Percentiles rank a stretch among this genome's conserved stretches.
Evolutionary conservation across 2,329 filamentous ascomycete genomes (phyloP).

Genomic region (Thyridium curvatum): DNA sequence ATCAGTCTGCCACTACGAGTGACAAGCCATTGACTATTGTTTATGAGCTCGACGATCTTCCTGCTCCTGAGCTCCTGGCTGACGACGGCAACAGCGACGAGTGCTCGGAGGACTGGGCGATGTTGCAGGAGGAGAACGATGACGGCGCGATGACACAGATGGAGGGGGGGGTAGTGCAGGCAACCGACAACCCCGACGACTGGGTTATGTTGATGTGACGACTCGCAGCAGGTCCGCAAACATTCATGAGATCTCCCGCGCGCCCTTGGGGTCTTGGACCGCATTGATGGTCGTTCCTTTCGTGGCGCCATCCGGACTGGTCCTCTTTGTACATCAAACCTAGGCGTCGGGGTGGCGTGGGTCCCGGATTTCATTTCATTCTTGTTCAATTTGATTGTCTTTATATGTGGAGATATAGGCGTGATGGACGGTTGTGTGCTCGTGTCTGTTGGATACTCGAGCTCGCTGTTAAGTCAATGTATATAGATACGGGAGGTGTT

Average conservation of each 20-base stretch:
- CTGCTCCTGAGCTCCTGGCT: constrained; percentile 25
- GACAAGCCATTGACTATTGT: constrained; percentile 25
- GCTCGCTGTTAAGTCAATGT: neutral
- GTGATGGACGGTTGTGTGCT: neutral
- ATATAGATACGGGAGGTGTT: neutral
- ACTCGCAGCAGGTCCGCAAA: constrained; percentile 38
- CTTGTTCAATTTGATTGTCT: neutral
- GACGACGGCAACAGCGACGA: constrained; percentile 10
- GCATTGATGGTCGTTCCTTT: constrained; percentile 8
- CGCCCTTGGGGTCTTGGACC: constrained; percentile 18
- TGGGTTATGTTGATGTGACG: constrained; percentile 39
- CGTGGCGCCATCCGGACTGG: constrained; percentile 29
- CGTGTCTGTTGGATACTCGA: neutral
- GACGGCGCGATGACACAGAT: constrained; percentile 8
- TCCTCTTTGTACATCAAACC: constrained; percentile 16
- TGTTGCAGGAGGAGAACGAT: neutral
- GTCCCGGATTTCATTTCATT: neutral
- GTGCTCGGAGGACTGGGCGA: neutral
- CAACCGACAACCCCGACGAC: constrained; percentile 21
- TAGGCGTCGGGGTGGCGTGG: neutral
- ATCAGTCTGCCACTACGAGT: constrained; percentile 8
- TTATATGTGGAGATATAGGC: neutral
- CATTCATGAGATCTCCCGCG: constrained; percentile 17
- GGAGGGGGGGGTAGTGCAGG: constrained; percentile 19
- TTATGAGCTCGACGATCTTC: constrained; percentile 30